A percentile compares a stretch with the other conserved stretches of the same genome.
phyloP scores from a whole-genome alignment of 2,329 filamentous ascomycete species.

The Trichophaea hybrida region DNA sequence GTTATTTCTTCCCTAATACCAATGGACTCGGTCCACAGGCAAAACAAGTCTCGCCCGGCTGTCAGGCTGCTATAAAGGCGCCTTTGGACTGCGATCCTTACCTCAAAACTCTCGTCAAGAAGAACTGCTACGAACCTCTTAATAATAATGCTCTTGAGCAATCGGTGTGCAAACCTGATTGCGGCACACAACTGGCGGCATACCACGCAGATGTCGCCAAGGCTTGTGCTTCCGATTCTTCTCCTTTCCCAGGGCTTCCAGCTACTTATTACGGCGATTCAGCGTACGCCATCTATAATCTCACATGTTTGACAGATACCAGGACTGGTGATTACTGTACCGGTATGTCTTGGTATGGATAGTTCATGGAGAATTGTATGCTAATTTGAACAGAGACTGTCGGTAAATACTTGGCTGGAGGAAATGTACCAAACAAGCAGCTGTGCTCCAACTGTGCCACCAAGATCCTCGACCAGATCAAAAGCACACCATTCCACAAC shows the following conservation, averaged over 20 bases:
- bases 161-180: background rate
- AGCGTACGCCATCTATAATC: background rate
- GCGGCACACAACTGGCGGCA: background rate
- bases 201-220: background rate
- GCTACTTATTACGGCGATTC: background rate
- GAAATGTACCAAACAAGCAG: background rate
- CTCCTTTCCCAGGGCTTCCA: background rate
- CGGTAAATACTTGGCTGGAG: background rate
- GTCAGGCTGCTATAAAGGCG: background rate
- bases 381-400: background rate
- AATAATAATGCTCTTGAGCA: background rate
- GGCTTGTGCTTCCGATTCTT: background rate
- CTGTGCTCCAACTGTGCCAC: background rate
- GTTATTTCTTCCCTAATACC: background rate
- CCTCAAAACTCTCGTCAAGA: background rate
- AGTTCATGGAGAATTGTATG: background rate
- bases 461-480: background rate
- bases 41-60: background rate
- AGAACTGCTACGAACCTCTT: background rate
- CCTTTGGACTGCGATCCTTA: background rate
- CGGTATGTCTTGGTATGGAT: background rate
- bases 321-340: background rate
- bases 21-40: background rate
- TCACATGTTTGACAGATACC: background rate
- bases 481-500: background rate